A percentile compares a stretch with the other conserved stretches of the same genome.
These are phyloP conservation scores for Macrolepiota albuminosa DNA, from an alignment of 768 basidiomycete genomes.

Conservation along the genomic window DNA sequence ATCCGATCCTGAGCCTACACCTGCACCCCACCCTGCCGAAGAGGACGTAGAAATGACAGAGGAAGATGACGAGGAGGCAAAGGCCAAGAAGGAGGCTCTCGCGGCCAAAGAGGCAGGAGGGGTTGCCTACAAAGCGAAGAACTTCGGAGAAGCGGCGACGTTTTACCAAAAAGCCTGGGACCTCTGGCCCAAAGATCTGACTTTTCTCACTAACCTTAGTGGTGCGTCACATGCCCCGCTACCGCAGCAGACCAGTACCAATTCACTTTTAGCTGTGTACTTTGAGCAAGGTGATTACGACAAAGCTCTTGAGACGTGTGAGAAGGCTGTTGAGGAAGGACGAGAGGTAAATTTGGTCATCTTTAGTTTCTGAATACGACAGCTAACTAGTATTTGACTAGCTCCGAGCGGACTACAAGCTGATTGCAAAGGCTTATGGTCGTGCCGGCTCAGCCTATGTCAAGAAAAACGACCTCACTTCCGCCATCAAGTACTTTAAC, in stretches of 20 bases:
- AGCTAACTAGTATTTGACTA: constrained; percentile 23
- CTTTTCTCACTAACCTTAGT: constrained; percentile 87
- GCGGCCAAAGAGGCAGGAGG: constrained; percentile 75
- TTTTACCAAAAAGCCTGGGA: constrained; percentile 91
- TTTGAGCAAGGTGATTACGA: constrained; percentile 93
- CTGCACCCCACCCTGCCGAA: constrained; percentile 34
- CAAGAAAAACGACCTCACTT: constrained; percentile 68
- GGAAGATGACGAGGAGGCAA: constrained; percentile 64
- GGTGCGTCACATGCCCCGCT: constrained; percentile 38
- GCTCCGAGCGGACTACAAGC: constrained; percentile 90
- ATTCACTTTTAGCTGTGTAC: constrained; percentile 64
- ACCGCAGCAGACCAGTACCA: background rate
- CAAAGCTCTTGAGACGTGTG: constrained; percentile 84
- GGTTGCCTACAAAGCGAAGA: constrained; percentile 81
- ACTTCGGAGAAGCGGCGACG: constrained; percentile 71
- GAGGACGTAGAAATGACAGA: constrained; percentile 70
- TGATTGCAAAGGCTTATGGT: constrained; percentile 91
- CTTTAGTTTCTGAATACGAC: background rate
- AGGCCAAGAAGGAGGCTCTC: constrained; percentile 73
- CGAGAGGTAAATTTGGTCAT: constrained; percentile 46
- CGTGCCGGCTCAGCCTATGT: constrained; percentile 84
- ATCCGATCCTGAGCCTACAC: constrained; percentile 32
- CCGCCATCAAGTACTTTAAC: constrained; percentile 87
- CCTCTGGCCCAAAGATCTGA: constrained; percentile 86
- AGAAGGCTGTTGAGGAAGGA: constrained; percentile 96